Base-by-base conservation (phyloP, 352 stramenopile species). In the Globisporangium okanoganense region DNA sequence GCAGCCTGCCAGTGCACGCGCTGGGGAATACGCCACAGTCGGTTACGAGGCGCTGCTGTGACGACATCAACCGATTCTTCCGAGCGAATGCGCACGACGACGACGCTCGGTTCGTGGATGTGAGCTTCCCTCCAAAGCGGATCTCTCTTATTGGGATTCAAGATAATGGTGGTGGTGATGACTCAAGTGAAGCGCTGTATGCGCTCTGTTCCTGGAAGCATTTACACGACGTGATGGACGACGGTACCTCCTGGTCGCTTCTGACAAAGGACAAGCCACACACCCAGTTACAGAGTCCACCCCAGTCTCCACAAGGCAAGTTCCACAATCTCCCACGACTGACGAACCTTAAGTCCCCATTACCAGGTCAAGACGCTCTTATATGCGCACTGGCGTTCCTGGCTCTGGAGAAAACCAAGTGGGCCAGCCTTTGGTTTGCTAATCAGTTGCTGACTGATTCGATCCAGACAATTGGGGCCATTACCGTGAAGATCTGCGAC, bases 21-120 rank as follows among this genome's bases (percentile, higher is more conserved):
- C 24, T 56, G 56, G 8, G 18, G 35, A 58, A 54, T 25, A 10
- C 16, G 3, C 41, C 64, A 10, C 36, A 56, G n/a, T 58, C 25
- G 45, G 47, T 61, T 16, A 27, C 62, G 29, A 35, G 41, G 0
- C 59, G 56, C 61, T 47, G 27, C 4, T 78, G 74, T 60, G 53
- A 20, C 24, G 74, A 83, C 36, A 65, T 83, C 27, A 85, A 83
- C 48, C 66, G 62, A 9, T 75, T 74, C 61, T 78, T 64, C 63
- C 55, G 38, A 33, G 25, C 66, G 12, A 41, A 62, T 3, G n/a
- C 5, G 0, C 27, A 55, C 2, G 22, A 16, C 27, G 52, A 52
- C 22, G n/a, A 20, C 4, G 33, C 59, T 14, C 22, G 50, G 10
- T 85, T 83, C 53, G 64, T 85, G n/a, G 78, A 88, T 43, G 16